Conservation (phyloP, 1,284 basidiomycete genomes). For the Ustilago tritici region DNA sequence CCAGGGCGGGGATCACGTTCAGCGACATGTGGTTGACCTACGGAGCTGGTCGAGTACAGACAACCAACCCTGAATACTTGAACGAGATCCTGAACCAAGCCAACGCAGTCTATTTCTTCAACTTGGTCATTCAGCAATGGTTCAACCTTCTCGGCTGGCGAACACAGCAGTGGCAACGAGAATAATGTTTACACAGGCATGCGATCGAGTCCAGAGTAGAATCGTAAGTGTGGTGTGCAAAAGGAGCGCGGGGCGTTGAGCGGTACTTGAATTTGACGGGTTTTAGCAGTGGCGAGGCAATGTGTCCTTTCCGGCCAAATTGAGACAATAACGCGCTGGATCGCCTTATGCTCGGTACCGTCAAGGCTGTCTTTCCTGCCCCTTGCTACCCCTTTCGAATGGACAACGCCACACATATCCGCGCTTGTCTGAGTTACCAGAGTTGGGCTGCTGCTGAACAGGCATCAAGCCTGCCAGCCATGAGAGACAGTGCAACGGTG, state of each 20-base stretch:
- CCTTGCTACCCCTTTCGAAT: too few relatives aligned
- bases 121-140: constrained; percentile 79
- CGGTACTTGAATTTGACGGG: neutral
- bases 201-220: too few relatives aligned
- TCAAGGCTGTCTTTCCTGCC: too few relatives aligned
- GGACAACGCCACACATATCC: neutral
- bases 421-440: neutral
- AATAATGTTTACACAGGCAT: too few relatives aligned
- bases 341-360: neutral
- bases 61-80: constrained; percentile 66
- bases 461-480: neutral
- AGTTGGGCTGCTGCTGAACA: neutral
- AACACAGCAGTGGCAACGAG: constrained; percentile 71
- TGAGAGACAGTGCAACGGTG: neutral
- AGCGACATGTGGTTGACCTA: constrained; percentile 73
- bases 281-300: neutral
- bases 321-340: neutral
- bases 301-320: neutral
- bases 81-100: constrained; percentile 70
- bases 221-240: neutral
- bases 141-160: constrained; percentile 71
- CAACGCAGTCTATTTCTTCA: constrained; percentile 73
- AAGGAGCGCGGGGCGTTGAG: constrained; percentile 1
- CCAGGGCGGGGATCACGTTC: constrained; percentile 42
- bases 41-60: constrained; percentile 71